A percentile compares a stretch with the other conserved stretches of the same genome.
Evolutionary conservation across 805 yeast genomes (phyloP).

Genomic region (Saturnispora silvae): DNA sequence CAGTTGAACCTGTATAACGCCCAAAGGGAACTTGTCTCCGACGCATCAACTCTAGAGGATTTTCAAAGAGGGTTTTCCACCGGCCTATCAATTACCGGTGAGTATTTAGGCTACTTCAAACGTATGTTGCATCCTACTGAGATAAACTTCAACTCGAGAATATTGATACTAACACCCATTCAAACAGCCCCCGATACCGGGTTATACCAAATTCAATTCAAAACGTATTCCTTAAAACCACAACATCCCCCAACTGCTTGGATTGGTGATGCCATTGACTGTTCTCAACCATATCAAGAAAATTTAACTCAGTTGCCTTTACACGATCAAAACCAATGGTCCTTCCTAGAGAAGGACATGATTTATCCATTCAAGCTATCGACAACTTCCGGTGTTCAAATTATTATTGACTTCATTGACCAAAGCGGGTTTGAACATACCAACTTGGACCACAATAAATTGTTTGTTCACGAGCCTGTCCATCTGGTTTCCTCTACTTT

Average conservation of each 20-base stretch:
- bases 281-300: neutral
- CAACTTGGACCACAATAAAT: neutral
- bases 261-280: neutral
- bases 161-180: neutral
- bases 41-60: no score
- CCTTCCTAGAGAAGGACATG: neutral
- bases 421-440: neutral
- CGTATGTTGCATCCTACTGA: neutral
- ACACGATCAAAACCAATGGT: neutral
- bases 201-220: conserved; percentile 1
- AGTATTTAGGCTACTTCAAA: neutral
- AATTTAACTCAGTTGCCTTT: neutral
- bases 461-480: neutral
- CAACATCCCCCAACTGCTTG: neutral
- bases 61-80: no score
- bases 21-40: no score
- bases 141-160: neutral
- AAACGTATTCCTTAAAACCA: no score
- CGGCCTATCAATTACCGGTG: neutral
- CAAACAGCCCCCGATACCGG: neutral
- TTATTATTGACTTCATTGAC: neutral
- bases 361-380: neutral
- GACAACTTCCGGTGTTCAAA: neutral
- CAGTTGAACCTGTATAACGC: no score
- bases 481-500: neutral